phyloP scores from a whole-genome alignment of 2,329 filamentous ascomycete genomes.

The Balansia obtecta region DNA sequence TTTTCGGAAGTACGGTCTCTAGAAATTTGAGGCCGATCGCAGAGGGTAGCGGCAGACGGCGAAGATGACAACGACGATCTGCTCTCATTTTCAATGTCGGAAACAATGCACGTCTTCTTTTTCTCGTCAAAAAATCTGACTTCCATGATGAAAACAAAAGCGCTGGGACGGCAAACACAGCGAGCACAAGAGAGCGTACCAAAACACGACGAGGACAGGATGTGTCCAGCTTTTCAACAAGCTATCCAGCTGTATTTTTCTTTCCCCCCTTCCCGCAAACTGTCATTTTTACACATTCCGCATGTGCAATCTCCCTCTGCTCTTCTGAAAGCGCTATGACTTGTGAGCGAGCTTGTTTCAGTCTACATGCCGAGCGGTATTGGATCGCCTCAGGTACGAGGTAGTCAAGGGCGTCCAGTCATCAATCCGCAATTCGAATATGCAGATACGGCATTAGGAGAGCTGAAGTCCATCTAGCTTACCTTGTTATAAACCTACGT shows the following conservation, averaged over 20 bases:
- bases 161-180: too few species aligned
- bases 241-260: neutral
- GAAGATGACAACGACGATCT: neutral
- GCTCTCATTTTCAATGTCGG: neutral
- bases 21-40: neutral
- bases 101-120: neutral
- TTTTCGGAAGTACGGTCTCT: neutral
- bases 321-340: neutral
- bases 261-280: neutral
- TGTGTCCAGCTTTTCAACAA: neutral
- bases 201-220: neutral
- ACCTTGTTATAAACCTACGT: neutral
- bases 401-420: neutral
- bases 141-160: neutral
- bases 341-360: neutral
- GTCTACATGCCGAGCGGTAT: conserved; percentile 1
- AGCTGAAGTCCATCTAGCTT: neutral
- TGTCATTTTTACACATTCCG: neutral
- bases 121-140: neutral
- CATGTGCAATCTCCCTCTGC: neutral
- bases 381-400: neutral
- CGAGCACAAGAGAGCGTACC: neutral
- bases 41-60: neutral
- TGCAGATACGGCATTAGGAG: neutral
- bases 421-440: neutral